Evolutionary conservation across 2,329 filamentous ascomycete genomes (phyloP).

Genomic region (Mariannaea elegans): DNA sequence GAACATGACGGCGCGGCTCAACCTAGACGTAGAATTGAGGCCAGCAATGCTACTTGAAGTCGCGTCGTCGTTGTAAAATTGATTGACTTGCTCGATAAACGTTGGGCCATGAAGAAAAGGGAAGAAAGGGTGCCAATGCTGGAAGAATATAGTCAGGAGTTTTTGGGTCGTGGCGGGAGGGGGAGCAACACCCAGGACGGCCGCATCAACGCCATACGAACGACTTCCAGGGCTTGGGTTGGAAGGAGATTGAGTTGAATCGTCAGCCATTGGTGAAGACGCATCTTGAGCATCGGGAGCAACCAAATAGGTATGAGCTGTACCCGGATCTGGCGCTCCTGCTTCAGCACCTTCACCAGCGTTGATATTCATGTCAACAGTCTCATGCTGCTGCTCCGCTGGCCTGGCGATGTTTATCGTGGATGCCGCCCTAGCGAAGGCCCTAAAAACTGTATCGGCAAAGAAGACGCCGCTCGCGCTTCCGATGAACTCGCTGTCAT

Average conservation of each 20-base stretch:
- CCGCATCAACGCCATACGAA: slow-evolving; percentile 1
- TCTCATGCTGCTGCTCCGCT: background rate
- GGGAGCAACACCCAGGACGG: slow-evolving; percentile 39
- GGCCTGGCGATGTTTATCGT: background rate
- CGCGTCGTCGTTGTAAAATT: slow-evolving; percentile 45
- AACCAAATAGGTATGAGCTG: slow-evolving; percentile 28
- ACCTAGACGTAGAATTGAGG: slow-evolving; percentile 28
- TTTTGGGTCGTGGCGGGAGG: slow-evolving; percentile 46
- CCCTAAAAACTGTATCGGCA: slow-evolving; percentile 60
- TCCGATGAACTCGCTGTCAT: slow-evolving; percentile 59
- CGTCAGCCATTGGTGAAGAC: background rate
- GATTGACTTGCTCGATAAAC: slow-evolving; percentile 55
- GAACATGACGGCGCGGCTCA: slow-evolving; percentile 51
- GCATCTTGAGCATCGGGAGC: slow-evolving; percentile 14
- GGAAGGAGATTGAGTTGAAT: background rate
- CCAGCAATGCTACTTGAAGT: slow-evolving; percentile 1
- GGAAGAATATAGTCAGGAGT: slow-evolving; percentile 59
- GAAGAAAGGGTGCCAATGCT: slow-evolving; percentile 61
- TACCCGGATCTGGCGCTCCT: slow-evolving; percentile 20
- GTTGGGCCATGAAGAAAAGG: slow-evolving; percentile 61
- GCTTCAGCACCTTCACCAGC: background rate
- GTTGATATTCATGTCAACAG: background rate
- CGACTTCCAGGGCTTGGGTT: background rate
- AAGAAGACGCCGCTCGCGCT: slow-evolving; percentile 63
- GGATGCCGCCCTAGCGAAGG: slow-evolving; percentile 49